phyloP scores from a whole-genome alignment of 2,329 filamentous ascomycete species.

The Aspergillus persii region DNA sequence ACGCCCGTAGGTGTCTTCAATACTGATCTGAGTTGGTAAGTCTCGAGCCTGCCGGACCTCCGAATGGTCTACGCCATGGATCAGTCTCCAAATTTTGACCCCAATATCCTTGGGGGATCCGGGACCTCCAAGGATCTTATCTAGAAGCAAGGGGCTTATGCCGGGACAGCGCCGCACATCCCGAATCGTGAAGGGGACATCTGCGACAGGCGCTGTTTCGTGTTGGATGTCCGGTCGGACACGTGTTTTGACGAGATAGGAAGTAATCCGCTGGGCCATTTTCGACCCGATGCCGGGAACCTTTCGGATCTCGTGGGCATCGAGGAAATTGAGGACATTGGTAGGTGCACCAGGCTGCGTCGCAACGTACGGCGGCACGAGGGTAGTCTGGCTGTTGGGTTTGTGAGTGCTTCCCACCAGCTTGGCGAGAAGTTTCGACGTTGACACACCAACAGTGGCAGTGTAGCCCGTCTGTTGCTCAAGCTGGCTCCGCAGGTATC shows the following conservation, averaged over 20 bases:
- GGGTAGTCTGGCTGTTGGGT: conserved; percentile 80
- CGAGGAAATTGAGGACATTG: conserved; percentile 68
- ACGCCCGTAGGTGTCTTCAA: conserved; percentile 84
- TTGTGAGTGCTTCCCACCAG: conserved; percentile 82
- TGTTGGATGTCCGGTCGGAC: background rate
- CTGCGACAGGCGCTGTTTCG: background rate
- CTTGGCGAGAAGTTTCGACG: conserved; percentile 83
- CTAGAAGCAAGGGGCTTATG: conserved; percentile 64
- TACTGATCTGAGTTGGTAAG: conserved; percentile 83
- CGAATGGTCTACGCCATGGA: conserved; percentile 76
- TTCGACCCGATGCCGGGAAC: conserved; percentile 85
- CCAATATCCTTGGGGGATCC: conserved; percentile 72
- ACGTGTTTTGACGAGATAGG: conserved; percentile 6
- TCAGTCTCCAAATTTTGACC: conserved; percentile 68
- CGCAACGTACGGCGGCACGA: conserved; percentile 63
- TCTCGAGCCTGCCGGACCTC: conserved; percentile 70
- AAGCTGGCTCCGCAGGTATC: conserved; percentile 68
- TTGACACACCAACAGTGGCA: conserved; percentile 81
- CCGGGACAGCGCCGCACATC: conserved; percentile 62
- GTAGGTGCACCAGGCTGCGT: conserved; percentile 27
- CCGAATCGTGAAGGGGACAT: conserved; percentile 55
- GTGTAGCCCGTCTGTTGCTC: conserved; percentile 80
- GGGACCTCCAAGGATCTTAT: conserved; percentile 66
- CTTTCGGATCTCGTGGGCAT: conserved; percentile 70
- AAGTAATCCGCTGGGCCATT: conserved; percentile 62